These are phyloP conservation scores for Anthracocystis walkeri DNA, from an alignment of 1,284 basidiomycete genomes.

Conservation along the genomic window DNA sequence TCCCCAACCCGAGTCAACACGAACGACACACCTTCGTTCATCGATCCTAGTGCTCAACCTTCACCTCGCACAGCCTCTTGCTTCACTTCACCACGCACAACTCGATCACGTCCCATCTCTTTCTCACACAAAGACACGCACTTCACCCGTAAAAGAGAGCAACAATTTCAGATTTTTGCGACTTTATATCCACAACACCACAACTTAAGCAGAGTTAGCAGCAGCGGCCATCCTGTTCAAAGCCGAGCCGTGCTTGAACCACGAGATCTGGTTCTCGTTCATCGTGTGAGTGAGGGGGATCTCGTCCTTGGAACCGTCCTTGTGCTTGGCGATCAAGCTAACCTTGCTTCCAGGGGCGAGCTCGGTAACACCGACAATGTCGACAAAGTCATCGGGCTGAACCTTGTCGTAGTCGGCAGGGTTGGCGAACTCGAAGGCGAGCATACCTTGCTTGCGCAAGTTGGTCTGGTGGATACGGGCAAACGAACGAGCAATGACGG, in stretches of 20 bases:
- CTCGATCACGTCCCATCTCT: too few species aligned
- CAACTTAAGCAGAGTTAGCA: conserved; percentile 49
- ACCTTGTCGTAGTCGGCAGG: conserved; percentile 68
- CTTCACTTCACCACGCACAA: too few species aligned
- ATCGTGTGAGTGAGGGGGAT: conserved; percentile 66
- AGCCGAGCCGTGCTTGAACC: conserved; percentile 68
- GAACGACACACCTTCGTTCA: too few species aligned
- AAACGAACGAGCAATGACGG: conserved; percentile 95
- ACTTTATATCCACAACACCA: too few species aligned
- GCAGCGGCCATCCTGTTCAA: conserved; percentile 67
- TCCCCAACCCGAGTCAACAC: too few species aligned
- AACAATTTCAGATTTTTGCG: too few species aligned
- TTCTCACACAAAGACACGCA: too few species aligned
- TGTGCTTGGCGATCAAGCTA: conserved; percentile 65
- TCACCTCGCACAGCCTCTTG: too few species aligned
- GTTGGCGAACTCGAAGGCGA: conserved; percentile 66
- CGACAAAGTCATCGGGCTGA: conserved; percentile 61
- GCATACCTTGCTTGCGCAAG: conserved; percentile 75
- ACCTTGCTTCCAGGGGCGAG: conserved; percentile 65
- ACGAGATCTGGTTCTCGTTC: conserved; percentile 69
- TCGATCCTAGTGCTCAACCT: too few species aligned
- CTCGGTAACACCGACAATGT: conserved; percentile 64
- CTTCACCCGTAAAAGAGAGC: too few species aligned
- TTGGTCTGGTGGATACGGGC: conserved; percentile 99
- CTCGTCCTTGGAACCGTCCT: conserved; percentile 64